A percentile compares a stretch with the other conserved stretches of the same genome.
Evolutionary conservation across 2,329 filamentous ascomycete species (phyloP).

Genomic region (Cercospora beticola): DNA sequence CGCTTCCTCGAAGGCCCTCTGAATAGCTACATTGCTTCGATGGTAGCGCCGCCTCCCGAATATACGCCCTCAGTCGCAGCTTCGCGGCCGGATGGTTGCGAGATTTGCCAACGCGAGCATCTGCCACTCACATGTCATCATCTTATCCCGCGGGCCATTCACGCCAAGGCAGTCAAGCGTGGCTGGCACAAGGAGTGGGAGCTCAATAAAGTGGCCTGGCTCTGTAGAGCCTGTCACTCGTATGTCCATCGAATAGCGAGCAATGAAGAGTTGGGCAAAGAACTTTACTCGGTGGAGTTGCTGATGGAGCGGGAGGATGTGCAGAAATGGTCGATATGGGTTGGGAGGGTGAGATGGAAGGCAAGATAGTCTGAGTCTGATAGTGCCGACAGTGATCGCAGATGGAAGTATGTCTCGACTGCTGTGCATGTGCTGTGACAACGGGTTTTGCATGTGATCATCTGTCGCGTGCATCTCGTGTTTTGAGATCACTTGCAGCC

Average conservation of each 20-base stretch:
- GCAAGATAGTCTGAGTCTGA: constrained; percentile 40
- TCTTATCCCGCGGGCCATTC: constrained; percentile 75
- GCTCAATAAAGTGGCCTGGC: constrained; percentile 78
- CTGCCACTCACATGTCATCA: constrained; percentile 81
- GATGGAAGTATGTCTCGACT: background rate
- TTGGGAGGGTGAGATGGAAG: constrained; percentile 73
- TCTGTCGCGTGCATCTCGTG: background rate
- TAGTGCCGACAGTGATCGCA: background rate
- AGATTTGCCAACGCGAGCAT: constrained; percentile 74
- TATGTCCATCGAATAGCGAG: constrained; percentile 74
- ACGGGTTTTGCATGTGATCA: constrained; percentile 1
- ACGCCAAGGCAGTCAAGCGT: constrained; percentile 72
- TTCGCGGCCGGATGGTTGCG: constrained; percentile 62
- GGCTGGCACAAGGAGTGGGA: constrained; percentile 76
- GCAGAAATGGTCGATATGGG: constrained; percentile 69
- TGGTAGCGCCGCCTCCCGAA: constrained; percentile 63
- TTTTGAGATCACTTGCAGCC: background rate
- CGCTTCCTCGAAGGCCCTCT: constrained; percentile 64
- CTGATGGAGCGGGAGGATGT: constrained; percentile 71
- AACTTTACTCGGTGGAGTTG: constrained; percentile 71
- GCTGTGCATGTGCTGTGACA: constrained; percentile 4
- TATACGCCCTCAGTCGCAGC: constrained; percentile 47
- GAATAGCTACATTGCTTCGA: constrained; percentile 59
- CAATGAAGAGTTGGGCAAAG: constrained; percentile 74
- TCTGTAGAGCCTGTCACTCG: constrained; percentile 79